phyloP scores from a whole-genome alignment of 257 asterid species.

The Vinca minor region DNA sequence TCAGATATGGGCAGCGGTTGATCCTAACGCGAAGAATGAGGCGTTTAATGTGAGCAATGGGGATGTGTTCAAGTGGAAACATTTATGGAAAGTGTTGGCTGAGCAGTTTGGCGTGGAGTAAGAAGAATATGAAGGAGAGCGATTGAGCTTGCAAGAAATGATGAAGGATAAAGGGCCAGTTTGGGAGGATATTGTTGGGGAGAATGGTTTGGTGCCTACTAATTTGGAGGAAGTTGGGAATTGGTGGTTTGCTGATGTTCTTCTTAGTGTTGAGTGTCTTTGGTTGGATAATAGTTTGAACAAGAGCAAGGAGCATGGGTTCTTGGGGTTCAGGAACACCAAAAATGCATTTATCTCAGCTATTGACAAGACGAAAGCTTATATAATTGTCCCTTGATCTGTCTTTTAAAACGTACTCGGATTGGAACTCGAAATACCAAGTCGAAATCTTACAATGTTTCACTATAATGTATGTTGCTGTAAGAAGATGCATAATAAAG shows the following conservation, averaged over 20 bases:
- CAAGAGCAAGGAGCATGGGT: conserved; percentile 30
- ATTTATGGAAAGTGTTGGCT: conserved; percentile 23
- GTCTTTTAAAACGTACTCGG: too few species aligned
- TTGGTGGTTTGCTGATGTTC: conserved; percentile 23
- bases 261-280: conserved; percentile 9
- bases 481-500: too few species aligned
- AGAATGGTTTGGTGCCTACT: conserved; percentile 9
- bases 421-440: too few species aligned
- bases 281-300: conserved; percentile 27
- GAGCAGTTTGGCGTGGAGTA: conserved; percentile 15
- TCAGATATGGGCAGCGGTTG: conserved; percentile 3
- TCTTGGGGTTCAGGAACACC: conserved; percentile 28
- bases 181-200: conserved; percentile 24
- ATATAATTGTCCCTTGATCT: conserved; percentile 24
- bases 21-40: conserved; percentile 27
- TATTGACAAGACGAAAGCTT: conserved; percentile 21
- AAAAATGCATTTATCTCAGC: conserved; percentile 15
- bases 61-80: conserved; percentile 30
- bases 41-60: conserved; percentile 32
- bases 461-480: too few species aligned
- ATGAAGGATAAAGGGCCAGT: conserved; percentile 21
- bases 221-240: conserved; percentile 17
- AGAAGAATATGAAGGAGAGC: conserved; percentile 10
- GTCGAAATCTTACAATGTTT: too few species aligned
- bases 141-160: conserved; percentile 13